These are phyloP conservation scores for Thinopyrum obtusiflorum DNA, from an alignment of 202 grass and related monocot genomes.

Conservation along the genomic window DNA sequence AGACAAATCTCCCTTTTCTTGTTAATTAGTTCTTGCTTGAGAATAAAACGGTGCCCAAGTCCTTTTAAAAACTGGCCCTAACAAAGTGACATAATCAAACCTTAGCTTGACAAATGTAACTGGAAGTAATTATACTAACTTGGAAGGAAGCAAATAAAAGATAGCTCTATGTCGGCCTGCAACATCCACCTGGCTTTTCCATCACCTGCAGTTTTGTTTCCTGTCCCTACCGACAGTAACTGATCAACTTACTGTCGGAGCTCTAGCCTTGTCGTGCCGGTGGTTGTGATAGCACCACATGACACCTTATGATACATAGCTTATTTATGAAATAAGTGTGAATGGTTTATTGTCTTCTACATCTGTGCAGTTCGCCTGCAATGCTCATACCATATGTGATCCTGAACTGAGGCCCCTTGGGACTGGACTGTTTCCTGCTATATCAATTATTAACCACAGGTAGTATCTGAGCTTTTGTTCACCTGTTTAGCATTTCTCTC, in stretches of 20 bases:
- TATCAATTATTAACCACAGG: conserved; percentile 99
- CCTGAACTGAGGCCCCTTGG: conserved; percentile 82
- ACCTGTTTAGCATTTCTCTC: conserved; percentile 19
- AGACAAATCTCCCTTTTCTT: neutral
- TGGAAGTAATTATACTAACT: neutral
- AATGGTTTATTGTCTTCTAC: conserved; percentile 35
- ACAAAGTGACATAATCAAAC: neutral
- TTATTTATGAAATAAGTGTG: conserved; percentile 34
- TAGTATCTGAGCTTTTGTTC: conserved; percentile 32
- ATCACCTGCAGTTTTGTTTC: neutral
- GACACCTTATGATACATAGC: conserved; percentile 17
- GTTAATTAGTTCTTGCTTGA: neutral
- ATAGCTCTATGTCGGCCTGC: neutral
- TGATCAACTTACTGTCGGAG: neutral
- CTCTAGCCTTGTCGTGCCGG: neutral
- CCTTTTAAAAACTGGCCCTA: neutral
- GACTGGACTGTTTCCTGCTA: conserved; percentile 82
- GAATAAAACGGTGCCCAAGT: neutral
- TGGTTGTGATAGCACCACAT: neutral
- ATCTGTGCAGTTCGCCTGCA: conserved; percentile 71
- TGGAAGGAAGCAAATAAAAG: neutral
- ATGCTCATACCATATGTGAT: conserved; percentile 97
- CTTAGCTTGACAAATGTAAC: neutral
- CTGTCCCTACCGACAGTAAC: neutral
- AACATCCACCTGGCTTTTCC: neutral